A percentile compares a stretch with the other conserved stretches of the same genome.
Evolutionary conservation across 139 green algal species (phyloP).

Genomic region (Tetraselmis striata): DNA sequence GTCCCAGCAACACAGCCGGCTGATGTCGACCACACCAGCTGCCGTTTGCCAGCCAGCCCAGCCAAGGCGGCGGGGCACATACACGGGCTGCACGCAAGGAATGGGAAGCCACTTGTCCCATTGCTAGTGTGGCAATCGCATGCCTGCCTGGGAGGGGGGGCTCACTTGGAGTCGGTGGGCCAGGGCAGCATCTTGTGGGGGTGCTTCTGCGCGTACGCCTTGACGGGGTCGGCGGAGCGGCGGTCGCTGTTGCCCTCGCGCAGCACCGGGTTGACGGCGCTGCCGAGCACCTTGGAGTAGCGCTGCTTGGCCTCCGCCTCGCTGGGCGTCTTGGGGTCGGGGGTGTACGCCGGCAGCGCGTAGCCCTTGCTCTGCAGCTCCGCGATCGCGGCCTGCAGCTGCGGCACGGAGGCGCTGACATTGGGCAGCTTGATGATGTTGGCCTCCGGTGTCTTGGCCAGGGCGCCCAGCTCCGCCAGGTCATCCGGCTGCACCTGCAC

Average conservation of each 20-base stretch:
- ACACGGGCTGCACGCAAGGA: no score
- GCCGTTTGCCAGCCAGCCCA: no score
- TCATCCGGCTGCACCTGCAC: background rate
- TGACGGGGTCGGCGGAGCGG: slow-evolving; percentile 9
- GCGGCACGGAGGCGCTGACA: slow-evolving; percentile 17
- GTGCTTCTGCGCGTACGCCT: slow-evolving; percentile 19
- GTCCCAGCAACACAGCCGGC: no score
- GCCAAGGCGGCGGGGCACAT: no score
- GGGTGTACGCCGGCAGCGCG: slow-evolving; percentile 11
- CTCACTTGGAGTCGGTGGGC: slow-evolving; percentile 7
- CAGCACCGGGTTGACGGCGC: slow-evolving; percentile 24
- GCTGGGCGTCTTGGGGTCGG: slow-evolving; percentile 3
- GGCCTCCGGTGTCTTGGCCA: slow-evolving; percentile 10
- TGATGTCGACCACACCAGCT: no score
- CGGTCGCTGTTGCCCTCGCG: slow-evolving; percentile 26
- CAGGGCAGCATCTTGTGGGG: slow-evolving; percentile 15
- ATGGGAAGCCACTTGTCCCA: no score
- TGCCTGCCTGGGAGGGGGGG: no score
- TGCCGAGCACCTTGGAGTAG: slow-evolving; percentile 20
- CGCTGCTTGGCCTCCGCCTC: slow-evolving; percentile 1
- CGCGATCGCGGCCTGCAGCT: slow-evolving; percentile 16
- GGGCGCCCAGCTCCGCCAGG: slow-evolving; percentile 10
- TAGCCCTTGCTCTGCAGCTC: slow-evolving; percentile 20
- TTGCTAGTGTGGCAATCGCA: no score
- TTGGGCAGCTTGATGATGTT: slow-evolving; percentile 30